A percentile compares a stretch with the other conserved stretches of the same genome.
These are phyloP conservation scores for Corylus heterophylla DNA, from an alignment of 306 rosid species.

Conservation along the genomic window DNA sequence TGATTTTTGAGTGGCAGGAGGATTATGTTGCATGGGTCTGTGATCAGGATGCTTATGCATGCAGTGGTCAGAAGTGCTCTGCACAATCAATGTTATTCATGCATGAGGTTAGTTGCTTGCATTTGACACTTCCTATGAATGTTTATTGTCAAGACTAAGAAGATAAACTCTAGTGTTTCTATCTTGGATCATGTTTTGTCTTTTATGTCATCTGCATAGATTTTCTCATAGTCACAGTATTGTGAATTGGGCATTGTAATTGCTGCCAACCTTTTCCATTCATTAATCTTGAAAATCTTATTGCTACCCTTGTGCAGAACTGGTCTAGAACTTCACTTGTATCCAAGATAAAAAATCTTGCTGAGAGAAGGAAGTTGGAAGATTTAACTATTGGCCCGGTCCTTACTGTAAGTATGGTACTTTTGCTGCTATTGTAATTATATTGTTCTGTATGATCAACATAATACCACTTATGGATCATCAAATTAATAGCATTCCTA, in stretches of 20 bases:
- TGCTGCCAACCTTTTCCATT: not conserved
- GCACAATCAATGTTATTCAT: conserved; percentile 87
- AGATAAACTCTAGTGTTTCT: conserved; percentile 3
- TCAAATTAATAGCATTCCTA: not conserved
- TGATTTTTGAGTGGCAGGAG: conserved; percentile 58
- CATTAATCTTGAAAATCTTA: conserved; percentile 18
- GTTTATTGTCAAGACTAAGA: conserved; percentile 4
- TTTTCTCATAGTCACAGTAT: not conserved
- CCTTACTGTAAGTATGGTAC: conserved; percentile 60
- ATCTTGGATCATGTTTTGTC: not conserved
- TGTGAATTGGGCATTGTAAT: conserved; percentile 14
- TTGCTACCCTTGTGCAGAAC: conserved; percentile 53
- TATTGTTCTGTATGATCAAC: not conserved
- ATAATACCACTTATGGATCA: not conserved
- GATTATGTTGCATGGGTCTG: conserved; percentile 93
- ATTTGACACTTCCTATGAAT: conserved; percentile 15
- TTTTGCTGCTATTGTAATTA: not conserved
- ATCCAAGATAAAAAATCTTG: conserved; percentile 79
- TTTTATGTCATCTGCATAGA: not conserved
- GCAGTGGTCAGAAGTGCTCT: conserved; percentile 98
- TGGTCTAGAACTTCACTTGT: conserved; percentile 73
- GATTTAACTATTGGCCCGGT: conserved; percentile 94
- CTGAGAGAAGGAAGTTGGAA: conserved; percentile 79
- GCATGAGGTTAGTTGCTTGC: conserved; percentile 72
- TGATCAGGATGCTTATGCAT: conserved; percentile 98